These are phyloP conservation scores for Solanum hybrid DNA, from an alignment of 305 asterid genomes.

Conservation along the genomic window DNA sequence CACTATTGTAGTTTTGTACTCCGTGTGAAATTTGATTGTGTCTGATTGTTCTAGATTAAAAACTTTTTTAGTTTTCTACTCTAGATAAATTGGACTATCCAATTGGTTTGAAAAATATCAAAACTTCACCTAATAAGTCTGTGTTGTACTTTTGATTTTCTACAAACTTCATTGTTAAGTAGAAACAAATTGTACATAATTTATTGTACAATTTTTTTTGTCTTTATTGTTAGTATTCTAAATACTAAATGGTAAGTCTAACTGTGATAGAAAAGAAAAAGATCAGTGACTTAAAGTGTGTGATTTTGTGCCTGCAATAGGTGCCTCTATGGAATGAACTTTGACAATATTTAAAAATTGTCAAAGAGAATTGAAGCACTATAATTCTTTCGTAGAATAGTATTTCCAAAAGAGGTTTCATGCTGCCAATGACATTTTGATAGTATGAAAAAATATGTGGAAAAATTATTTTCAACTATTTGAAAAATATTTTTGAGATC, in stretches of 20 bases:
- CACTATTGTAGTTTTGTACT: neutral
- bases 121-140: neutral
- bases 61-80: neutral
- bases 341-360: neutral
- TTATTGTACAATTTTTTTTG: no score
- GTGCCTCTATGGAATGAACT: neutral
- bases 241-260: no score
- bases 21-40: neutral
- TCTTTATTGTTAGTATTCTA: no score
- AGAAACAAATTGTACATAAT: neutral
- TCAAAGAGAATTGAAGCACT: neutral
- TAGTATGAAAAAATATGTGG: neutral
- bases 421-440: neutral
- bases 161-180: neutral
- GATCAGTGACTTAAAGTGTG: no score
- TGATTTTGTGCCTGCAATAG: no score
- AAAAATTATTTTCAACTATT: neutral
- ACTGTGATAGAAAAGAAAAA: no score
- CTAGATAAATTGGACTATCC: neutral
- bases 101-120: neutral
- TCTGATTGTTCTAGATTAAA: neutral
- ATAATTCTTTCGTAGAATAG: neutral
- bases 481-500: neutral
- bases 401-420: neutral
- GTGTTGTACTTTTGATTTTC: neutral